Evolutionary conservation across 75 land plant species (phyloP), one percentile per base, ranked within the genome.

Genomic region (Picea glauca): DNA sequence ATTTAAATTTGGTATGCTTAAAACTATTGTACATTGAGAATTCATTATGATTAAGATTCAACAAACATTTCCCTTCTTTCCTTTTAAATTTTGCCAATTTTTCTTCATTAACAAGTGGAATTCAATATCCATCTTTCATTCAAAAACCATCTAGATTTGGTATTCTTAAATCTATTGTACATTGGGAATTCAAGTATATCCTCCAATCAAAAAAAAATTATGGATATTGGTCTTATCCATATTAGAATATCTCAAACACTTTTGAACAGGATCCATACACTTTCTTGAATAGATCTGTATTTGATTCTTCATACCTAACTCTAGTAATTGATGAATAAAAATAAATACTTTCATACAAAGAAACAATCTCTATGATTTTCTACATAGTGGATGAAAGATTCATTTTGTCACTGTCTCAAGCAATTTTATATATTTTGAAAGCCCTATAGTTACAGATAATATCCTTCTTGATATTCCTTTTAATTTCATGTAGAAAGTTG

Each of bases 191-290:
- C 26, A 26, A 26, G 26, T 26, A 26, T 26, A 26, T 26, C 26
- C 26, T 26, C 26, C 26, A 26, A 26, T 26, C 26, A 26, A 26
- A 26, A 26, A 26, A 26, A 26, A 26, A 26, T 26, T 0, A 26
- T 26, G 26, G 26, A 26, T 26, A 26, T 26, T 26, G 57, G 80
- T 63, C 81, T 87, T 87, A 81, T 86, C 89, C 88, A 87, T 87
- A 79, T 87, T 87, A 0, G 89, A 88, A 66, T 87, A 88, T 58
- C 84, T 57, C 76, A 87, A 54, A 38, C 88, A 87, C 78, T 87
- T 87, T 88, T 87, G 88, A 20, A 87, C 88, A 2, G 88, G 89
- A 60, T 87, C 89, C 89, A 87, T 87, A 66, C 89, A 87, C 79
- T 87, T 85, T 63, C 89, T 78, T 26, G 78, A 87, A 87, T 0